Percentiles rank a stretch among this genome's conserved stretches.
These are phyloP conservation scores for Infundibulicybe gibba DNA, from an alignment of 768 basidiomycete species.

Conservation along the genomic window DNA sequence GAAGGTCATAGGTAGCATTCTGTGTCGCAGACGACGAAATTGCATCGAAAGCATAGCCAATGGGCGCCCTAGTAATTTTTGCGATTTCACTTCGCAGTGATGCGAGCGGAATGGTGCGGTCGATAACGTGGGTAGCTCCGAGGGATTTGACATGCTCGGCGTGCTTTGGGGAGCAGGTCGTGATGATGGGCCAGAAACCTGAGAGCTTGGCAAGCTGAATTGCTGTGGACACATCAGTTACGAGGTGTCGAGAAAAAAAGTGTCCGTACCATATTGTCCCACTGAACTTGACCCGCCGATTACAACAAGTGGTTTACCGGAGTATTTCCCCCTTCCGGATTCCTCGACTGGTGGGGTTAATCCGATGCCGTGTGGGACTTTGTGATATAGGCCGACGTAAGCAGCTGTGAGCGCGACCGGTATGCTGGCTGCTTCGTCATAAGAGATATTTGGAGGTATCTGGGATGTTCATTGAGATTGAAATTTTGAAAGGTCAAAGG, in stretches of 20 bases:
- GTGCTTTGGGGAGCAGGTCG: constrained; percentile 24
- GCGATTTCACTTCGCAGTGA: constrained; percentile 3
- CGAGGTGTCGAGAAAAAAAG: neutral
- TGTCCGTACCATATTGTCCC: constrained; percentile 14
- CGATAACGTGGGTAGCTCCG: constrained; percentile 33
- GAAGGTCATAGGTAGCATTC: constrained; percentile 26
- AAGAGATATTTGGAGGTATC: constrained; percentile 37
- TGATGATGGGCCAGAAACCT: constrained; percentile 36
- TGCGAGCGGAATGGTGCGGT: constrained; percentile 10
- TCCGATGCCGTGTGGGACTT: constrained; percentile 8
- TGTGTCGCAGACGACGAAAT: constrained; percentile 32
- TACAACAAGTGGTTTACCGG: constrained; percentile 12
- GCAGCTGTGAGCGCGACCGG: constrained; percentile 41
- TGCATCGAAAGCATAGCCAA: constrained; percentile 22
- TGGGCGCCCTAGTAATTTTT: constrained; percentile 10
- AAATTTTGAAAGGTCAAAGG: constrained; percentile 1
- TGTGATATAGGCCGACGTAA: constrained; percentile 24
- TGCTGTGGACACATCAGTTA: constrained; percentile 11
- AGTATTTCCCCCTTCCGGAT: constrained; percentile 8
- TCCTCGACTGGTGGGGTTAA: constrained; percentile 8
- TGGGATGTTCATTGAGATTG: constrained; percentile 6
- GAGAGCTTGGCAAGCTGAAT: constrained; percentile 33
- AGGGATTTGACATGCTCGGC: constrained; percentile 24
- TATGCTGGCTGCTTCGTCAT: constrained; percentile 39
- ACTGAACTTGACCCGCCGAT: constrained; percentile 17